Evolutionary conservation across 352 stramenopile genomes (phyloP), one percentile per base, ranked within the genome.

Genomic region (Pythium oligandrum): DNA sequence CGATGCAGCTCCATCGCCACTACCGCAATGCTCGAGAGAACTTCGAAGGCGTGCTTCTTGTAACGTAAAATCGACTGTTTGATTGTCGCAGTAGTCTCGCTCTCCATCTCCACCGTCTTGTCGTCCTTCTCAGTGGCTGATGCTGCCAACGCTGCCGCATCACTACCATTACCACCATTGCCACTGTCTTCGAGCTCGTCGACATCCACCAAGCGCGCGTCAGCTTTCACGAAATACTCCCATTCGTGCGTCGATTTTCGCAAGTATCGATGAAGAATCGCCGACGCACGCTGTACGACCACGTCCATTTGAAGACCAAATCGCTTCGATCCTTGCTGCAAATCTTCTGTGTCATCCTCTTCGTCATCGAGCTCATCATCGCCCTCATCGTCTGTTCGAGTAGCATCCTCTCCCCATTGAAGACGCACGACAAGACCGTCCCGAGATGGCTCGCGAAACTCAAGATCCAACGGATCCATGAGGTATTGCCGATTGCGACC

Each of bases 401-500:
- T 26, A 26, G 17, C 17, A 68, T 56, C 49, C 54, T 53, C 40
- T 45, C 54, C 71, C 81, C 89, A 52, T 63, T 53, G 59, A 86
- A 90, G 39, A 48, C 67, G 34, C 82, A 87, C 11, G 64, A 73
- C 52, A 78, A 71, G 9, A 70, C 71, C 11, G 58, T 72, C 53
- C 69, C 77, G 12, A 69, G 73, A 32, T 73, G 70, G 33, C 74
- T 70, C 40, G 59, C 50, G 33, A 71, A 63, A 84, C 35, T 88
- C 64, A 10, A 96, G 55, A 44, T 88, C 71, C 35, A 92, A 57
- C 11, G 80, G 71, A 53, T 94, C 84, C 75, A 88, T 91, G n/a
- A 95, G 71, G 53, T 93, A 95, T 57, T 92, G 83, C 3, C 88
- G 82, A 66, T 95, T 96, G 37, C 87, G 86, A 8, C 96, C 96